phyloP scores from a whole-genome alignment of 768 basidiomycete species.

The Collybia sordida region DNA sequence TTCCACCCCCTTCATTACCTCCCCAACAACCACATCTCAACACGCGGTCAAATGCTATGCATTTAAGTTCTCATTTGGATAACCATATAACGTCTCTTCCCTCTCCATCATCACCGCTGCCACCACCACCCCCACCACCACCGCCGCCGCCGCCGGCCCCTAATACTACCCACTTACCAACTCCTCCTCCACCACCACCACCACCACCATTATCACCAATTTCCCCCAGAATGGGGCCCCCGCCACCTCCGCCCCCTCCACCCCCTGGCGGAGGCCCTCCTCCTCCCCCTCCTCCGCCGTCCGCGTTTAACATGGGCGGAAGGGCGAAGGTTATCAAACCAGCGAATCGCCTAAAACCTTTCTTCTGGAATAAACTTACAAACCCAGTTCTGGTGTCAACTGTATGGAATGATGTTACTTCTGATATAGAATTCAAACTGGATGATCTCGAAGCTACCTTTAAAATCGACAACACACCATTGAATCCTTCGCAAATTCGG shows the following conservation, averaged over 20 bases:
- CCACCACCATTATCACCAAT: slow-evolving; percentile 30
- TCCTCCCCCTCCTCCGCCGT: slow-evolving; percentile 39
- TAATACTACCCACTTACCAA: slow-evolving; percentile 21
- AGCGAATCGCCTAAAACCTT: slow-evolving; percentile 70
- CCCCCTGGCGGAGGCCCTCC: slow-evolving; percentile 19
- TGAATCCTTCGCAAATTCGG: slow-evolving; percentile 39
- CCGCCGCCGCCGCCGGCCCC: slow-evolving; percentile 25
- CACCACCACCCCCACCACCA: slow-evolving; percentile 19
- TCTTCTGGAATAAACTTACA: slow-evolving; percentile 89
- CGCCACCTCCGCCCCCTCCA: slow-evolving; percentile 24
- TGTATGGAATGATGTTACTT: slow-evolving; percentile 68
- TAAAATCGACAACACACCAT: slow-evolving; percentile 47
- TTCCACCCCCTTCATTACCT: slow-evolving; percentile 13
- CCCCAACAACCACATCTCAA: slow-evolving; percentile 2
- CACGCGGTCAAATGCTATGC: slow-evolving; percentile 13
- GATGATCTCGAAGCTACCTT: slow-evolving; percentile 78
- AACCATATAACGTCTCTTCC: too few species aligned
- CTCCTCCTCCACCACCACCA: slow-evolving; percentile 16
- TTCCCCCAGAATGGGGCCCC: slow-evolving; percentile 36
- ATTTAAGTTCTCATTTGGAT: too few species aligned
- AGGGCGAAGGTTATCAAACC: slow-evolving; percentile 40
- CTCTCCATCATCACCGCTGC: slow-evolving; percentile 21
- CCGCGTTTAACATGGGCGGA: slow-evolving; percentile 29
- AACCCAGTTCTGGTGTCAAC: slow-evolving; percentile 41
- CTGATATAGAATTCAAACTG: slow-evolving; percentile 49